Base-by-base conservation (phyloP, 2,329 filamentous ascomycete genomes). In the Aureobasidium sp. region DNA sequence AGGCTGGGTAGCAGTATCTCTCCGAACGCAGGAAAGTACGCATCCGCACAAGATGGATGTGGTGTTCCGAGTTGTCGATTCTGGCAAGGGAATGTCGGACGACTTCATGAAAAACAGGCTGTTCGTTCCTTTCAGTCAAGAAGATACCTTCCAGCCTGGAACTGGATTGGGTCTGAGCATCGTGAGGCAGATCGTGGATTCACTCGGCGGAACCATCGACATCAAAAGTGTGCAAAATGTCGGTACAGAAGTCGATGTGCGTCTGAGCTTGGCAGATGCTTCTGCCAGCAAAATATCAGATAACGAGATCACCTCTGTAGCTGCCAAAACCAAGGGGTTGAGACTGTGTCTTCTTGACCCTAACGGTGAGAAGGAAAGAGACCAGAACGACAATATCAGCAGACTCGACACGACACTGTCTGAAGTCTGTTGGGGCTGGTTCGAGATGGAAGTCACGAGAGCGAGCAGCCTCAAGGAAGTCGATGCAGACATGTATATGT, bases 111-210 rank as follows among this genome's bases (percentile, higher is more conserved):
- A 80, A 22, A 79, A 82, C 9, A 78, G 80, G 15, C 71, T 89
- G 0, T 90, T 85, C 68, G 82, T 80, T 0, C 83, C 85, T 0
- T 89, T 89, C 64, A 72, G 78, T 0, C 87, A 90, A 64, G 87
- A 89, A 67, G 79, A 88, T 52, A 72, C 76, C 0, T 72, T 88
- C 1, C 77, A 81, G 0, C 79, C 82, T 0, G 86, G 87, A 0
- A 82, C 83, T 0, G 86, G 87, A 0, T 75, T 90, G 0, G 87
- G 87, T 0, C 72, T 90, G 33, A 85, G 82, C 44, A 82, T 90
- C 9, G 86, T 89, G 71, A 77, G 69, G 65, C 72, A 63, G 15
- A 82, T 89, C 7, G 80, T 87, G 17, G 79, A 81, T 50, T 80
- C 83, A 29, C 73, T 89, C 0, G 78, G 80, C 31, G 86, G 86